phyloP scores from a whole-genome alignment of 1,284 basidiomycete genomes.

The Megacollybia platyphylla region DNA sequence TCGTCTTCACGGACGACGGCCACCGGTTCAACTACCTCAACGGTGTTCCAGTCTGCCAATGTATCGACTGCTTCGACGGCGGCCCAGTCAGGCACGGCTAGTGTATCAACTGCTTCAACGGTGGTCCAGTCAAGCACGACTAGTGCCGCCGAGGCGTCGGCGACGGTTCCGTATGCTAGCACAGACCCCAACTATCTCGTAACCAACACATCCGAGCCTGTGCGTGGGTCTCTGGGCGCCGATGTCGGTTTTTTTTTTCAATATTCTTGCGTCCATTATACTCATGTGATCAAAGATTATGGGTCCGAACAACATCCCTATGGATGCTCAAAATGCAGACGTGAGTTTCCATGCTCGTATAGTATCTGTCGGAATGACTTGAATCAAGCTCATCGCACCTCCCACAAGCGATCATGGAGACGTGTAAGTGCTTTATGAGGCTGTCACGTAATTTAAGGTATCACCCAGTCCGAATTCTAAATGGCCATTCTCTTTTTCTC shows the following conservation, averaged over 20 bases:
- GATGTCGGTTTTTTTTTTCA: conserved; percentile 12
- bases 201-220: conserved; percentile 19
- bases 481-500: conserved; percentile 39
- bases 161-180: not conserved
- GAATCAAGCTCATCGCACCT: not conserved
- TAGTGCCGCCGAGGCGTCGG: not conserved
- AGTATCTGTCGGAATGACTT: not conserved
- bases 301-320: conserved; percentile 32
- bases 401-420: not conserved
- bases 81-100: not conserved
- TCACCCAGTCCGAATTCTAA: conserved; percentile 25
- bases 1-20: too few species aligned
- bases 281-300: not conserved
- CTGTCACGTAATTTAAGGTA: not conserved
- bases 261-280: too few species aligned
- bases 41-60: too few species aligned
- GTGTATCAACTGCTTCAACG: not conserved
- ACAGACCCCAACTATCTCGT: conserved; percentile 11
- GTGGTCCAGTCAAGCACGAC: not conserved
- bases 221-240: conserved; percentile 23
- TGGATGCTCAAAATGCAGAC: conserved; percentile 36
- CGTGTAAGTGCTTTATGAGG: not conserved
- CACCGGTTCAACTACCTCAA: too few species aligned
- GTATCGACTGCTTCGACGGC: too few species aligned
- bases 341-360: conserved; percentile 38